A percentile compares a stretch with the other conserved stretches of the same genome.
Conservation (phyloP, 2,329 filamentous ascomycete genomes). For the Aureobasidium sp. region DNA sequence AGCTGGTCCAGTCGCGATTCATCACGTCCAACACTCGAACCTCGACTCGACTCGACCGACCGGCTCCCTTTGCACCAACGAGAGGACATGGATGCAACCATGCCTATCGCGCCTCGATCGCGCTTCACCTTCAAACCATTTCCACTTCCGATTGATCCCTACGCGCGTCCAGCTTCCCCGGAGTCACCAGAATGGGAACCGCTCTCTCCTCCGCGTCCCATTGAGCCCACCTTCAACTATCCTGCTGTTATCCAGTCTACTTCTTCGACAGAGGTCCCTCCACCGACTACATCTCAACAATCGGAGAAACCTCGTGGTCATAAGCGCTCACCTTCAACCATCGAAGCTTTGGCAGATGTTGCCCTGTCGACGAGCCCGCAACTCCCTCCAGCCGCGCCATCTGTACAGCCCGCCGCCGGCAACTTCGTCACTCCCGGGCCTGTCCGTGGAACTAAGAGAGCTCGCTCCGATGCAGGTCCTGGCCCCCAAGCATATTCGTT, state of each 20-base stretch:
- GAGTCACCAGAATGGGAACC: conserved; percentile 28
- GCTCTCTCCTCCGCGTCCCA: conserved; percentile 25
- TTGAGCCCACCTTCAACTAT: conserved; percentile 31
- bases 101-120: conserved; percentile 21
- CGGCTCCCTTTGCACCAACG: not conserved
- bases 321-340: conserved; percentile 30
- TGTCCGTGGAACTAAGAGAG: conserved; percentile 41
- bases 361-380: conserved; percentile 34
- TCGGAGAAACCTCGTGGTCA: conserved; percentile 19
- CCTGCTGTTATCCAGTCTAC: conserved; percentile 18
- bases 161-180: conserved; percentile 27
- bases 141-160: not conserved
- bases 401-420: conserved; percentile 18
- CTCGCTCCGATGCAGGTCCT: conserved; percentile 50
- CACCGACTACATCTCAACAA: not conserved
- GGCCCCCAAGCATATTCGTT: conserved; percentile 36
- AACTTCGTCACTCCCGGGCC: conserved; percentile 22
- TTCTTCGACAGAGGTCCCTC: not conserved
- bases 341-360: conserved; percentile 39
- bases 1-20: not conserved
- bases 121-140: conserved; percentile 26
- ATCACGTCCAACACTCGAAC: not conserved
- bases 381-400: not conserved
- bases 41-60: not conserved
- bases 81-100: conserved; percentile 20